Evolutionary conservation across 2,329 filamentous ascomycete species (phyloP), one percentile per base, ranked within the genome.

Genomic region (Camptophora hylomeconis): DNA sequence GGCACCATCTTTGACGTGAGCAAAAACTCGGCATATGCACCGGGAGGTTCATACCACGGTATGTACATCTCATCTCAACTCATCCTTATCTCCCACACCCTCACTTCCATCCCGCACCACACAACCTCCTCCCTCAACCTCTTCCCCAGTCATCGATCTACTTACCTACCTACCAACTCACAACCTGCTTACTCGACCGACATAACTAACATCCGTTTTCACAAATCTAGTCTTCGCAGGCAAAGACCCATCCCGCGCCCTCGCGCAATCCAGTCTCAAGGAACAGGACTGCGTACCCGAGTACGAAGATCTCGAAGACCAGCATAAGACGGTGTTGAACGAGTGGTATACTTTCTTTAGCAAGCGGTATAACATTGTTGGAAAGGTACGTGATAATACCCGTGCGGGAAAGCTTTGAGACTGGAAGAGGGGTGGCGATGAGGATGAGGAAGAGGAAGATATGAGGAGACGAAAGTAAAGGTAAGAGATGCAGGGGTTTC

Each of bases 341-440:
- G 89, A 98, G 54, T 98, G 89, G 89, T 73, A 78, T 39, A 92
- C 80, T 2, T 98, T 92, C 59, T 98, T 98, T 58, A 82, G 79
- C 43, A 98, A 95, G 63, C 69, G 89, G 33, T 98, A 98, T 61
- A 95, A 93, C 47, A 70, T 95, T 30, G 57, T 62, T 21, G 59
- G 59, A 23, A 60, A 58, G 45, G 57, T 62, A 33, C 40, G 40
- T 42, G 7, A 19, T 13, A 7, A 28, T 28, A 12, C n/a, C n/a
- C n/a, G n/a, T n/a, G n/a, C n/a, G n/a, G n/a, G n/a, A n/a, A n/a
- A n/a, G n/a, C n/a, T n/a, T n/a, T n/a, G n/a, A n/a, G n/a, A n/a
- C n/a, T n/a, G n/a, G n/a, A n/a, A n/a, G n/a, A n/a, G n/a, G n/a
- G n/a, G n/a, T n/a, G n/a, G n/a, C n/a, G n/a, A n/a, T n/a, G n/a